phyloP scores from a whole-genome alignment of 495 filamentous ascomycete species.

The Geopyxis carbonaria region DNA sequence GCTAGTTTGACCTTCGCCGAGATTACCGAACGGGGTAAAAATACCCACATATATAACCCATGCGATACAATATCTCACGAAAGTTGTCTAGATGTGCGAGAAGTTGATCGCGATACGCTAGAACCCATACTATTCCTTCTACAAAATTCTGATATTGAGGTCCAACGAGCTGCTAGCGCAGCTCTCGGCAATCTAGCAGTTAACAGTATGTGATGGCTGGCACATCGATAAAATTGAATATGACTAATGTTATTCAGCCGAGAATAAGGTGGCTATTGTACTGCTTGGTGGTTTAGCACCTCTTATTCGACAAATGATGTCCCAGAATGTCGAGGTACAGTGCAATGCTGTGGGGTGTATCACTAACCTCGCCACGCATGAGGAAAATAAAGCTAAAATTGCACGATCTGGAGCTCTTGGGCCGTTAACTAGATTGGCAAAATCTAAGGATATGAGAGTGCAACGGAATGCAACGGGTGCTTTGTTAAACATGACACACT shows the following conservation, averaged over 20 bases:
- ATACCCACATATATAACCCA: constrained; percentile 2
- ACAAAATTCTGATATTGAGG: constrained; percentile 88
- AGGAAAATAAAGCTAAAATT: constrained; percentile 98
- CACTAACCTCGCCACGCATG: constrained; percentile 91
- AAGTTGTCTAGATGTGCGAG: constrained; percentile 62
- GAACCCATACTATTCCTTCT: constrained; percentile 91
- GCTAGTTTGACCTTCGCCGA: constrained; percentile 97
- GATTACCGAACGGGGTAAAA: constrained; percentile 85
- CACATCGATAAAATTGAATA: neutral
- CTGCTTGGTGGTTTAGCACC: constrained; percentile 75
- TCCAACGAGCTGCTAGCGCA: constrained; percentile 90
- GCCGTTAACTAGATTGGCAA: constrained; percentile 78
- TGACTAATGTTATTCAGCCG: constrained; percentile 48
- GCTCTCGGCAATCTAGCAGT: constrained; percentile 92
- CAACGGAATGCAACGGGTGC: constrained; percentile 95
- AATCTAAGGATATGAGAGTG: constrained; percentile 96
- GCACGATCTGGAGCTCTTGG: constrained; percentile 83
- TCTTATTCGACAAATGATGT: constrained; percentile 96
- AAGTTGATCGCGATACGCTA: constrained; percentile 85
- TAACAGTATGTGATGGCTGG: constrained; percentile 49
- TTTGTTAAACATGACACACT: constrained; percentile 97
- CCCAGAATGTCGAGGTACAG: constrained; percentile 95
- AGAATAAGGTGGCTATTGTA: constrained; percentile 95
- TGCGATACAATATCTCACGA: neutral
- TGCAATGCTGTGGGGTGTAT: constrained; percentile 99